These are phyloP conservation scores for Phytophthora chlamydospora DNA, from an alignment of 352 stramenopile species.

Conservation along the genomic window DNA sequence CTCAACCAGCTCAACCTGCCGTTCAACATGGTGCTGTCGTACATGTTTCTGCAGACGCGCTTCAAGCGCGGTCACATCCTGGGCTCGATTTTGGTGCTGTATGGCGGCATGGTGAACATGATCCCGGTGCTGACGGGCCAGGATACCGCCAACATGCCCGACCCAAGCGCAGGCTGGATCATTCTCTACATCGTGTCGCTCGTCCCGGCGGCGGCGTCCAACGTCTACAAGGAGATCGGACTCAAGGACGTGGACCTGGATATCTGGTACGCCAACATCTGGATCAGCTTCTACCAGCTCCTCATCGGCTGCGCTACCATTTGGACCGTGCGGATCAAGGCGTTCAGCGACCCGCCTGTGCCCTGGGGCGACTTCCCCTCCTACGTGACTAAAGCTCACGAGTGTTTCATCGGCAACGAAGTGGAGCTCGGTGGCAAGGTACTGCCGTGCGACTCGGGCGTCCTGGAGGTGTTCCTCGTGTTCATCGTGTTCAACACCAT, in stretches of 20 bases:
- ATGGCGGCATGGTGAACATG: slow-evolving; percentile 86
- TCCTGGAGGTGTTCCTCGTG: slow-evolving; percentile 78
- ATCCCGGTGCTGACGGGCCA: slow-evolving; percentile 78
- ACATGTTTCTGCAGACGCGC: slow-evolving; percentile 75
- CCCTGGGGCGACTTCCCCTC: slow-evolving; percentile 71
- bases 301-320: slow-evolving; percentile 71
- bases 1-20: slow-evolving; percentile 85
- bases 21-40: slow-evolving; percentile 88
- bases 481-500: slow-evolving; percentile 90
- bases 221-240: slow-evolving; percentile 91
- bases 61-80: slow-evolving; percentile 89
- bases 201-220: slow-evolving; percentile 71
- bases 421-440: slow-evolving; percentile 70
- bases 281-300: slow-evolving; percentile 87
- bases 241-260: slow-evolving; percentile 89
- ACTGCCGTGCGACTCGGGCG: slow-evolving; percentile 65
- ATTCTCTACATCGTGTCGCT: slow-evolving; percentile 79
- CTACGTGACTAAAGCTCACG: slow-evolving; percentile 71
- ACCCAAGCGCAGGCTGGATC: slow-evolving; percentile 81
- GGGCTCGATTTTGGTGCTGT: slow-evolving; percentile 85
- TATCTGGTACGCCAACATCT: slow-evolving; percentile 90
- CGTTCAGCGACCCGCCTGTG: slow-evolving; percentile 81
- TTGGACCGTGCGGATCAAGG: slow-evolving; percentile 81
- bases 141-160: slow-evolving; percentile 70
- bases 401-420: slow-evolving; percentile 77